Conservation (phyloP, 148 eudicot genomes). For the Rhododendron ovatum region DNA sequence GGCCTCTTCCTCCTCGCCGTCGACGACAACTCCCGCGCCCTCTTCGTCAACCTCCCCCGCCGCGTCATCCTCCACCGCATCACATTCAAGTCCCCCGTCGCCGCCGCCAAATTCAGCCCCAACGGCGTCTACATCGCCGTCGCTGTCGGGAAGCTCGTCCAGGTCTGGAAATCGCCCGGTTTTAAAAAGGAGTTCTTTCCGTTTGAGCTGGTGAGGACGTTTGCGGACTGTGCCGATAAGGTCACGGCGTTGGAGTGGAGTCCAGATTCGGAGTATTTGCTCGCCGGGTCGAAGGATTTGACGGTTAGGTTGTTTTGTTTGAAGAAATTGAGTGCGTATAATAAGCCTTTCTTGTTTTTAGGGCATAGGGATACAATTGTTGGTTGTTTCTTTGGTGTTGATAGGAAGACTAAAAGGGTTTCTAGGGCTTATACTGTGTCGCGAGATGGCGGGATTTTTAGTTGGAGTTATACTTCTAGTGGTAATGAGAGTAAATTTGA, state of each 20-base stretch:
- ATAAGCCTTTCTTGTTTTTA: conserved; percentile 69
- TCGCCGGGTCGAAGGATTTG: conserved; percentile 84
- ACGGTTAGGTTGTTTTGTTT: conserved; percentile 72
- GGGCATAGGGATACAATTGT: conserved; percentile 79
- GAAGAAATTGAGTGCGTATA: conserved; percentile 25
- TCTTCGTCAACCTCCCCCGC: conserved; percentile 67
- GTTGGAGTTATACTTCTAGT: conserved; percentile 43
- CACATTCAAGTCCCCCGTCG: conserved; percentile 65
- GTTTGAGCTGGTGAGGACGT: conserved; percentile 69
- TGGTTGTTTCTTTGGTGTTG: conserved; percentile 73
- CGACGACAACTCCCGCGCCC: conserved; percentile 78
- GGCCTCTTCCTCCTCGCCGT: conserved; percentile 65
- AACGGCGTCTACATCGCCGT: conserved; percentile 72
- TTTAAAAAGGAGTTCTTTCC: conserved; percentile 80
- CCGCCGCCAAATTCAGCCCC: conserved; percentile 57
- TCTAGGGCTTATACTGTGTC: conserved; percentile 62
- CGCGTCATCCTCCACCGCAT: conserved; percentile 75
- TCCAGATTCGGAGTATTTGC: conserved; percentile 48
- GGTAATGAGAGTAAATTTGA: conserved; percentile 28
- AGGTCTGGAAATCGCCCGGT: conserved; percentile 90
- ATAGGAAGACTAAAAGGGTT: conserved; percentile 46
- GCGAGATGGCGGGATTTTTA: conserved; percentile 79
- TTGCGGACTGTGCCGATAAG: conserved; percentile 72
- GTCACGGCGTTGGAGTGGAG: conserved; percentile 80
- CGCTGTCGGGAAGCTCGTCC: conserved; percentile 62